phyloP scores from a whole-genome alignment of 139 green algal species.

The Haematococcus lacustris region DNA sequence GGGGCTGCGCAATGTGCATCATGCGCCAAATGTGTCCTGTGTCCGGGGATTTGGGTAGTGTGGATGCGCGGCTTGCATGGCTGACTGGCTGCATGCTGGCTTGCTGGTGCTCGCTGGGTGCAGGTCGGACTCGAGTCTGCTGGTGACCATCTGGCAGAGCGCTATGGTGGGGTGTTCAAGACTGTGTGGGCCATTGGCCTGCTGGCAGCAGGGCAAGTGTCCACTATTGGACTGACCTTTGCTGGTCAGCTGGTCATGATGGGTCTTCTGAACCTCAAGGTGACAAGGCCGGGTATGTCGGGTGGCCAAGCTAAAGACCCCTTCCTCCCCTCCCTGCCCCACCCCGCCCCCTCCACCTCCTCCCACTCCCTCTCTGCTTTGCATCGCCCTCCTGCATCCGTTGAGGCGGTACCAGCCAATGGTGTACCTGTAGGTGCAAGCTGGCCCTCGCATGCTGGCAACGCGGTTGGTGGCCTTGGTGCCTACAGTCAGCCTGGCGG shows the following conservation, averaged over 20 bases:
- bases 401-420: no score
- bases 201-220: slow-evolving; percentile 43
- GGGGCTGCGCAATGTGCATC: no score
- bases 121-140: slow-evolving; percentile 59
- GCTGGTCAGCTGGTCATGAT: slow-evolving; percentile 65
- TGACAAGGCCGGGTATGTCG: no score
- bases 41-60: no score
- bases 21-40: no score
- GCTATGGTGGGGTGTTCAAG: slow-evolving; percentile 32
- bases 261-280: slow-evolving; percentile 48
- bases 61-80: no score
- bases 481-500: slow-evolving; percentile 32
- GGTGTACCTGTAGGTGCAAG: slow-evolving; percentile 16
- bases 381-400: no score
- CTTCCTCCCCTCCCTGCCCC: background rate
- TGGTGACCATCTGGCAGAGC: slow-evolving; percentile 27
- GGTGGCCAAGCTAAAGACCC: background rate
- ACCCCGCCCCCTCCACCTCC: no score
- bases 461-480: slow-evolving; percentile 43
- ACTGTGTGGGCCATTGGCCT: slow-evolving; percentile 43
- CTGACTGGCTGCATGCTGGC: no score
- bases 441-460: slow-evolving; percentile 28
- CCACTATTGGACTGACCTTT: slow-evolving; percentile 56
- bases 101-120: no score
- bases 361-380: no score